Evolutionary conservation across 495 filamentous ascomycete genomes (phyloP).

Genomic region (Massariosphaeria phaeospora): DNA sequence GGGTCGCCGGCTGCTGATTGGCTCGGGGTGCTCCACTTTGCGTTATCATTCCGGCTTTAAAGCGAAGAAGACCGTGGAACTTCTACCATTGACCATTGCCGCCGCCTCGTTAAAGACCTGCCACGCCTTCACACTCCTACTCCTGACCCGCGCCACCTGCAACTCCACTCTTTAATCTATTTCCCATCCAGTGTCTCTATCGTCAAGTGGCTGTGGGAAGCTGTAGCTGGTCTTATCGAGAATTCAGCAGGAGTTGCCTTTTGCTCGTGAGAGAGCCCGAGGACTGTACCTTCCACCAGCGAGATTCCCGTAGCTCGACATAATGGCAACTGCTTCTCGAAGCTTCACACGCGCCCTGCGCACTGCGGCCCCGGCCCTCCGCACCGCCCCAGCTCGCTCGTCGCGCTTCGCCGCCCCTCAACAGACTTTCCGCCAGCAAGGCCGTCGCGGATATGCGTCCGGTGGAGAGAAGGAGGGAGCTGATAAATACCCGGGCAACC

Average conservation of each 20-base stretch:
- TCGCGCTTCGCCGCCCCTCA: slow-evolving; percentile 16
- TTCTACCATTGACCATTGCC: not conserved
- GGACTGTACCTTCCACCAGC: too few relatives aligned
- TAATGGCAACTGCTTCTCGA: slow-evolving; percentile 28
- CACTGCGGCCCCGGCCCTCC: slow-evolving; percentile 23
- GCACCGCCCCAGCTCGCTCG: slow-evolving; percentile 12
- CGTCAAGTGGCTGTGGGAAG: not conserved
- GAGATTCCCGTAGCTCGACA: not conserved
- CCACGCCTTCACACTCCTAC: not conserved
- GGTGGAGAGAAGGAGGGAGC: not conserved
- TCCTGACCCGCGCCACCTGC: not conserved
- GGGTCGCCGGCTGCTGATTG: slow-evolving; percentile 6
- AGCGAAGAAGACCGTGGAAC: slow-evolving; percentile 2
- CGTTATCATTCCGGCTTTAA: slow-evolving; percentile 5
- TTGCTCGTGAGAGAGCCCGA: too few relatives aligned
- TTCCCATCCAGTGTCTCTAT: not conserved
- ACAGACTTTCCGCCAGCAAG: slow-evolving; percentile 20
- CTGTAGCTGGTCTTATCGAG: not conserved
- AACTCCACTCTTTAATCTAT: slow-evolving; percentile 1
- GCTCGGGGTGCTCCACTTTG: slow-evolving; percentile 2
- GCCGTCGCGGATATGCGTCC: slow-evolving; percentile 24
- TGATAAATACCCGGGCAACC: slow-evolving; percentile 22
- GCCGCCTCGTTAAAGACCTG: not conserved
- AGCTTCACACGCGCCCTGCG: slow-evolving; percentile 29
- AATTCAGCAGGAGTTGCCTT: too few relatives aligned